A percentile compares a stretch with the other conserved stretches of the same genome.
These are phyloP conservation scores for Podospora comata DNA, from an alignment of 495 filamentous ascomycete species.

Conservation along the genomic window DNA sequence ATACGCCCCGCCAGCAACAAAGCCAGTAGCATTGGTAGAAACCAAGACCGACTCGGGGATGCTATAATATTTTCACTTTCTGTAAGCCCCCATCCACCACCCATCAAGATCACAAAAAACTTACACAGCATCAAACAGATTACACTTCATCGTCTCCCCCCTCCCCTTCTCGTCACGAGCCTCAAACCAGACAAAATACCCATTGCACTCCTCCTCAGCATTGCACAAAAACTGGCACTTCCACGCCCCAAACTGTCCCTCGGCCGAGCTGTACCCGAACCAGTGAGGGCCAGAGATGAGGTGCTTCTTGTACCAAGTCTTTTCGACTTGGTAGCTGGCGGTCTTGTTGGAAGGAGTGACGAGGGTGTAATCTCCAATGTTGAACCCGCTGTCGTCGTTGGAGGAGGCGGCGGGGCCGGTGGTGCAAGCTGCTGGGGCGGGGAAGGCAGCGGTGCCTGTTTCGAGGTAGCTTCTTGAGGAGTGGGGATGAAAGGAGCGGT, in stretches of 20 bases:
- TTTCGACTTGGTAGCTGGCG: slow-evolving; percentile 21
- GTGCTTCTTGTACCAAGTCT: slow-evolving; percentile 25
- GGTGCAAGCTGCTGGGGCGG: slow-evolving; percentile 18
- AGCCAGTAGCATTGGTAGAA: slow-evolving; percentile 13
- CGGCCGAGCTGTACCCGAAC: not conserved
- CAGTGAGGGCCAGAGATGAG: slow-evolving; percentile 31
- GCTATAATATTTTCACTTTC: slow-evolving; percentile 17
- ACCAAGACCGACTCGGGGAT: slow-evolving; percentile 24
- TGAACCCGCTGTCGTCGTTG: slow-evolving; percentile 11
- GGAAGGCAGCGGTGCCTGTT: not conserved
- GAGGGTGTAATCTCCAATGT: slow-evolving; percentile 27
- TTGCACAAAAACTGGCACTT: slow-evolving; percentile 42
- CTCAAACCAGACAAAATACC: slow-evolving; percentile 33
- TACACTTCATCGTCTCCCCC: slow-evolving; percentile 29
- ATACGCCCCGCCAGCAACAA: slow-evolving; percentile 28
- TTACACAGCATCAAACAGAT: slow-evolving; percentile 38
- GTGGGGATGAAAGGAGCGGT: not conserved
- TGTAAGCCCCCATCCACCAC: too few species aligned
- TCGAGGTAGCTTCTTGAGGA: not conserved
- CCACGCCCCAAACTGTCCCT: slow-evolving; percentile 30
- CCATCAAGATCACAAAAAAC: not conserved
- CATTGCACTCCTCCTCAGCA: slow-evolving; percentile 24
- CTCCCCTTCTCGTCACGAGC: slow-evolving; percentile 9
- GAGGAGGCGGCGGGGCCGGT: slow-evolving; percentile 22
- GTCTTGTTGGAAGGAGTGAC: slow-evolving; percentile 14